phyloP scores from a whole-genome alignment of 2,329 filamentous ascomycete species.

The Aspergillus fumigatiaffinis region DNA sequence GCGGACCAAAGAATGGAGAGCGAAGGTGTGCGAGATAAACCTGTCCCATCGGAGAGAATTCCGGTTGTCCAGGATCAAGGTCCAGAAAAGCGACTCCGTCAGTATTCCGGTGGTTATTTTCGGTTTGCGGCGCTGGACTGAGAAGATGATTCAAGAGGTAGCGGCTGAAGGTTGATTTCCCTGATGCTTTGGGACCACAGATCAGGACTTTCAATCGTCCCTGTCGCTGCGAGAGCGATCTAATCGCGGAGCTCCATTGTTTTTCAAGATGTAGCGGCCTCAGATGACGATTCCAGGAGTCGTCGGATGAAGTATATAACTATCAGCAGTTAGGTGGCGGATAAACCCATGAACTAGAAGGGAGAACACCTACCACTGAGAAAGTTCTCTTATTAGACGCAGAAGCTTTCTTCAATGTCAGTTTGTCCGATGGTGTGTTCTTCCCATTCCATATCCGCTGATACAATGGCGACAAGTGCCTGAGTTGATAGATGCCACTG shows the following conservation, averaged over 20 bases:
- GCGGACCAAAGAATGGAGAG: conserved; percentile 52
- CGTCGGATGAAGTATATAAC: conserved; percentile 42
- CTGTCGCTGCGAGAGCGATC: conserved; percentile 39
- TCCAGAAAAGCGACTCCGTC: conserved; percentile 54
- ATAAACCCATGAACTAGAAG: not conserved
- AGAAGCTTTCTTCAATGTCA: conserved; percentile 22
- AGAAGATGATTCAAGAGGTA: conserved; percentile 55
- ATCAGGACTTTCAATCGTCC: conserved; percentile 44
- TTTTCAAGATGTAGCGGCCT: conserved; percentile 42
- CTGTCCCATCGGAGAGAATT: conserved; percentile 57
- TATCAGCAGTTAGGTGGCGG: conserved; percentile 19
- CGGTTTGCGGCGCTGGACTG: conserved; percentile 33
- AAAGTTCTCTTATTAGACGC: conserved; percentile 34
- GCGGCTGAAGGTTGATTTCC: conserved; percentile 58
- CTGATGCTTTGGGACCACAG: conserved; percentile 53
- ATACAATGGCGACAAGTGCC: conserved; percentile 49
- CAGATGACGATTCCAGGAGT: conserved; percentile 39
- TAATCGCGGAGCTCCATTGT: conserved; percentile 43
- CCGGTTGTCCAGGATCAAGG: conserved; percentile 56
- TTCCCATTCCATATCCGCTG: conserved; percentile 50
- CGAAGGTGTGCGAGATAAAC: conserved; percentile 53
- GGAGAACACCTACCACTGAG: conserved; percentile 33
- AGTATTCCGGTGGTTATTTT: conserved; percentile 25
- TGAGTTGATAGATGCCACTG: conserved; percentile 43
- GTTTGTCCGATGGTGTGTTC: conserved; percentile 30